Evolutionary conservation across 2,329 filamentous ascomycete genomes (phyloP).

Genomic region (Colletotrichum liaoningense): DNA sequence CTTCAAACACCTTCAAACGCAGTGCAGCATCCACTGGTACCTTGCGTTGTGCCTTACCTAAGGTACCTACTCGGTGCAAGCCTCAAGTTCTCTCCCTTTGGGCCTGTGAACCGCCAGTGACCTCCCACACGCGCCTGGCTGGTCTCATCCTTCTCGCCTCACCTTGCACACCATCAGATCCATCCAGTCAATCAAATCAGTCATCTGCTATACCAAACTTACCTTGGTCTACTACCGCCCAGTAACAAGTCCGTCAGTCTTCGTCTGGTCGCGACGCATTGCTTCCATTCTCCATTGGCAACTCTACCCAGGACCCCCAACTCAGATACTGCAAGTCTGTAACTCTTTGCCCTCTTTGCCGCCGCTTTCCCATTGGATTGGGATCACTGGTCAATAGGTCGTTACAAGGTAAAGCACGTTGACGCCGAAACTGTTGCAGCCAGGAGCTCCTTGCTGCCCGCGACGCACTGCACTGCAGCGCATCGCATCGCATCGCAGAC

Average conservation of each 20-base stretch:
- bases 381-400: background rate
- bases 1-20: conserved; percentile 5
- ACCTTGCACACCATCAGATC: background rate
- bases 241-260: background rate
- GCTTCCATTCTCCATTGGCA: background rate
- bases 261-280: background rate
- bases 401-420: conserved; percentile 32
- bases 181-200: background rate
- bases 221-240: background rate
- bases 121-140: background rate
- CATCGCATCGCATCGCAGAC: conserved; percentile 27
- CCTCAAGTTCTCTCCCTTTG: too few species aligned
- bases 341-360: conserved; percentile 3
- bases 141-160: background rate
- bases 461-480: conserved; percentile 16
- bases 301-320: background rate
- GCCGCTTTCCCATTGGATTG: conserved; percentile 16
- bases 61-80: background rate
- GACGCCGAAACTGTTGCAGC: conserved; percentile 45
- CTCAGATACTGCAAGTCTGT: too few species aligned
- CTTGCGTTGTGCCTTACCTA: background rate
- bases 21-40: background rate
- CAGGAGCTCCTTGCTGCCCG: conserved; percentile 39
- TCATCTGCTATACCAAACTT: background rate
- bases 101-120: background rate